Evolutionary conservation across 2,329 filamentous ascomycete genomes (phyloP).

Genomic region (Neonectria neomacrospora): DNA sequence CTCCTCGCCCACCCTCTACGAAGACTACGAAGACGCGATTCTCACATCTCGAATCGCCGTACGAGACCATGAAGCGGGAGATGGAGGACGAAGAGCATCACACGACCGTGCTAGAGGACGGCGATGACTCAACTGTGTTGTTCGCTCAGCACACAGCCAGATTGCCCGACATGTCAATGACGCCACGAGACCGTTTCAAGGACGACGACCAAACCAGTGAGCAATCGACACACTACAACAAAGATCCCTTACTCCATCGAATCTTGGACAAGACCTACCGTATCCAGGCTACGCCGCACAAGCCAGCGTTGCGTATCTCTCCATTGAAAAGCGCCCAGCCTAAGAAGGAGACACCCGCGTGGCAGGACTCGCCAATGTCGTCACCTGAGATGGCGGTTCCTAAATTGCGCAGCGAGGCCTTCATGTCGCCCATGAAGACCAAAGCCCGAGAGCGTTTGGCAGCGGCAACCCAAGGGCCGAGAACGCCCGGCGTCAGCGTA

Average conservation of each 20-base stretch:
- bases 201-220: conserved; percentile 47
- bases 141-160: conserved; percentile 65
- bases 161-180: conserved; percentile 71
- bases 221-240: conserved; percentile 52
- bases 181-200: conserved; percentile 58
- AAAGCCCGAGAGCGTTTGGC: conserved; percentile 55
- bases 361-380: conserved; percentile 72
- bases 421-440: conserved; percentile 76
- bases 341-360: conserved; percentile 53
- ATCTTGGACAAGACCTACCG: conserved; percentile 97
- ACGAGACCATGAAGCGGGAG: conserved; percentile 77
- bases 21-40: conserved; percentile 64
- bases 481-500: conserved; percentile 87
- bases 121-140: conserved; percentile 60
- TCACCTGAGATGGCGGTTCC: conserved; percentile 84
- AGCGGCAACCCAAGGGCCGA: conserved; percentile 60
- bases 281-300: conserved; percentile 89
- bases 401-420: conserved; percentile 85
- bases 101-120: conserved; percentile 50
- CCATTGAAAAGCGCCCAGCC: conserved; percentile 56
- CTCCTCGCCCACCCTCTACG: conserved; percentile 68
- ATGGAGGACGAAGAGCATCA: conserved; percentile 61
- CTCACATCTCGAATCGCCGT: conserved; percentile 78
- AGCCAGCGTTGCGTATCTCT: conserved; percentile 57
- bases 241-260: conserved; percentile 86